Evolutionary conservation across 805 yeast species (phyloP).

Genomic region (Wickerhamomyces sydowiorum): DNA sequence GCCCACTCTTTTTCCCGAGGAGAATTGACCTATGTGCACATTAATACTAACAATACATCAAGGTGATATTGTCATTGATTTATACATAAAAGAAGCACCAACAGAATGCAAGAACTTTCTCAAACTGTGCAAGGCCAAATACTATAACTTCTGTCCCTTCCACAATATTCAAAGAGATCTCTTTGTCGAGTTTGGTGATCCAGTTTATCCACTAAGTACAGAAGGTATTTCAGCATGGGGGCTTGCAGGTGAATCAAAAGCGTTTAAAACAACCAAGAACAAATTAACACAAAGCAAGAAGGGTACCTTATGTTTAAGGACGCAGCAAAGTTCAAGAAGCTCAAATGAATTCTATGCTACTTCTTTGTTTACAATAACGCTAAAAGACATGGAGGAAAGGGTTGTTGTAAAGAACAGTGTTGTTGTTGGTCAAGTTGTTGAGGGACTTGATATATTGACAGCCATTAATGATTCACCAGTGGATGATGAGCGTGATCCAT

Average conservation of each 20-base stretch:
- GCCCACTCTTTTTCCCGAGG: not conserved
- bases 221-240: conserved; percentile 30
- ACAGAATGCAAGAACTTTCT: conserved; percentile 40
- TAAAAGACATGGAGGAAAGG: conserved; percentile 23
- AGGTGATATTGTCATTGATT: conserved; percentile 49
- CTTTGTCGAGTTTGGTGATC: conserved; percentile 42
- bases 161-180: conserved; percentile 35
- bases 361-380: conserved; percentile 32
- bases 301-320: conserved; percentile 31
- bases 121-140: conserved; percentile 46
- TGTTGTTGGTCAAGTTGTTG: conserved; percentile 47
- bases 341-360: conserved; percentile 20
- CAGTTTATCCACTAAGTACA: conserved; percentile 33
- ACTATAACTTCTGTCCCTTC: conserved; percentile 48
- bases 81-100: conserved; percentile 30
- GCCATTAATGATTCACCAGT: conserved; percentile 32
- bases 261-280: conserved; percentile 18
- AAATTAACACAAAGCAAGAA: conserved; percentile 18
- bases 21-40: too few relatives aligned
- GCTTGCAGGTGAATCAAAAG: conserved; percentile 12
- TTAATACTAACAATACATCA: conserved; percentile 23
- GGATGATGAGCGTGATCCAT: conserved; percentile 36
- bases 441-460: conserved; percentile 44
- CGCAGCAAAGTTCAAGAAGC: conserved; percentile 2
- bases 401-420: conserved; percentile 10